Conservation (phyloP, 208 protist genomes). For the Angomonas ambiguus region DNA sequence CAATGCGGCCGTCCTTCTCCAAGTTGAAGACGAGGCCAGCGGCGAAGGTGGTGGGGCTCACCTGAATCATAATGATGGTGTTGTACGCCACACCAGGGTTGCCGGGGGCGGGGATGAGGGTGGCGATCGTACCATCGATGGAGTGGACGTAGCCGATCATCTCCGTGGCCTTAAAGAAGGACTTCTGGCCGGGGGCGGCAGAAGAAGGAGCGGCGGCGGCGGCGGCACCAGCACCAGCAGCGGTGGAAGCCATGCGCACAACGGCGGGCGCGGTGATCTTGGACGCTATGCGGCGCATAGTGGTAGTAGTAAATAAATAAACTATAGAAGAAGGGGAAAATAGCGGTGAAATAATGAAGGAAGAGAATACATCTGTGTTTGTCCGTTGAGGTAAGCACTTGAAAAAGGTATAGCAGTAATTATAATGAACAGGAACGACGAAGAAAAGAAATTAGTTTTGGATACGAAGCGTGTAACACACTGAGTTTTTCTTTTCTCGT, state of each 20-base stretch:
- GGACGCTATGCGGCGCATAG: conserved; percentile 58
- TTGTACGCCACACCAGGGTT: conserved; percentile 82
- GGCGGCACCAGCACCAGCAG: not conserved
- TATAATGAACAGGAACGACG: too few species aligned
- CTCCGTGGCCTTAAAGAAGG: conserved; percentile 79
- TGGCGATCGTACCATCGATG: conserved; percentile 85
- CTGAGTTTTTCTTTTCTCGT: not conserved
- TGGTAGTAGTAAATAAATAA: not conserved
- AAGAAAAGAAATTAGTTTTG: too few species aligned
- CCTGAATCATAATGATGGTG: conserved; percentile 83
- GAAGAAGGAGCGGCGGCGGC: conserved; percentile 16
- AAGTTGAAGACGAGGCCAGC: conserved; percentile 80
- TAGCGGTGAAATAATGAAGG: not conserved
- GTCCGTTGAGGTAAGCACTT: too few species aligned
- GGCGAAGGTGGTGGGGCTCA: conserved; percentile 71
- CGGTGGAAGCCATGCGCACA: conserved; percentile 37
- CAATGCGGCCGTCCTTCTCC: conserved; percentile 83
- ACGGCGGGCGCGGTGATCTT: conserved; percentile 35
- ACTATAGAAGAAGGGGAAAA: too few species aligned
- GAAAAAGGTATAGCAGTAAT: too few species aligned
- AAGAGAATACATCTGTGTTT: not conserved
- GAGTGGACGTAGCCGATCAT: conserved; percentile 87
- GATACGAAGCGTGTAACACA: too few species aligned
- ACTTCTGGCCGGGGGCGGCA: conserved; percentile 55
- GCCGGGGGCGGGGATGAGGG: conserved; percentile 68